These are phyloP conservation scores for Boletus rubroflammeus DNA, from an alignment of 768 basidiomycete genomes.

Conservation along the genomic window DNA sequence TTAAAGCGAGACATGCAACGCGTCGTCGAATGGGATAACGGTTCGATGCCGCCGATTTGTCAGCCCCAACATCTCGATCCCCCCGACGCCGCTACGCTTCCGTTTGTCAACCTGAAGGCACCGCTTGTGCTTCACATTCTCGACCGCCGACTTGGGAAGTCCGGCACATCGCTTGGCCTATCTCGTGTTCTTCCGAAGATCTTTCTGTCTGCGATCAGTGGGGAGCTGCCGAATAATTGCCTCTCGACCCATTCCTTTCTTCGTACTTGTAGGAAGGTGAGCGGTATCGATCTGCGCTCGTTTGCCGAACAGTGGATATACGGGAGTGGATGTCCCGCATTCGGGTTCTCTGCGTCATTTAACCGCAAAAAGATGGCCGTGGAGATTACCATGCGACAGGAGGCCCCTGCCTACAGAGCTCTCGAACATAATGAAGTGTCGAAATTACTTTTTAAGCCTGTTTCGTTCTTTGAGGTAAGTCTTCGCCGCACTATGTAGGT, in stretches of 20 bases:
- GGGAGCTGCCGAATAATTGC: conserved; percentile 80
- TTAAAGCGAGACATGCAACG: conserved; percentile 96
- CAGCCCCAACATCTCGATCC: conserved; percentile 84
- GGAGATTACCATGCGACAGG: conserved; percentile 91
- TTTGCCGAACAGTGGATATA: conserved; percentile 99
- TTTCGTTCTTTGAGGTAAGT: conserved; percentile 82
- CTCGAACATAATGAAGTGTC: conserved; percentile 68
- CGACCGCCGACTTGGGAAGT: conserved; percentile 89
- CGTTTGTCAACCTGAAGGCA: conserved; percentile 93
- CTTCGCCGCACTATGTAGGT: background rate
- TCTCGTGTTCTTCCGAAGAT: conserved; percentile 94
- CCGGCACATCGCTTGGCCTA: conserved; percentile 90
- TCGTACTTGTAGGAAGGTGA: conserved; percentile 88
- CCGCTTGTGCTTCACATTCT: conserved; percentile 96
- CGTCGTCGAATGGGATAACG: conserved; percentile 82
- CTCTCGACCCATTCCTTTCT: conserved; percentile 90
- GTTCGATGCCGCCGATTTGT: conserved; percentile 89
- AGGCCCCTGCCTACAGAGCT: conserved; percentile 67
- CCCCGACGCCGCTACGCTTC: conserved; percentile 71
- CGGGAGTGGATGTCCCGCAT: conserved; percentile 91
- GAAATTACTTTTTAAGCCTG: conserved; percentile 72
- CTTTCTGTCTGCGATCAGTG: conserved; percentile 89
- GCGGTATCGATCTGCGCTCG: conserved; percentile 81
- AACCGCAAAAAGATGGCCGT: conserved; percentile 98
- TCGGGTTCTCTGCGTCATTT: conserved; percentile 86